These are phyloP conservation scores for Sporothrix luriei DNA, from an alignment of 2,329 filamentous ascomycete genomes.

Conservation along the genomic window DNA sequence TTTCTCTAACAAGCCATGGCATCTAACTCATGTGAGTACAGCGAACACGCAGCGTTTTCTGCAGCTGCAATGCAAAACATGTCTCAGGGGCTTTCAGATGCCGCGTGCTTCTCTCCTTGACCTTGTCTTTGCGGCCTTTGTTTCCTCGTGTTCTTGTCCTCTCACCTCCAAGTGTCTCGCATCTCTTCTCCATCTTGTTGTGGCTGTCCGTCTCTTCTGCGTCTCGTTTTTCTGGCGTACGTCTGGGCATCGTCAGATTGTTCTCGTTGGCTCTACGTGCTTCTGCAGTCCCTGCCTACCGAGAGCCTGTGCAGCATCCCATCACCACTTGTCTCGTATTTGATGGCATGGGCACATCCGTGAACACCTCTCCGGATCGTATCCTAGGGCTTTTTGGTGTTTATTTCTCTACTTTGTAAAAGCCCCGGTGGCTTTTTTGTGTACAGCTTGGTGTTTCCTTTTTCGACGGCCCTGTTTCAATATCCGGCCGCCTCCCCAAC, in stretches of 20 bases:
- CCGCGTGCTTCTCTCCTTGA: background rate
- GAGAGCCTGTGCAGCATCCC: background rate
- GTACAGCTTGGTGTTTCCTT: conserved; percentile 26
- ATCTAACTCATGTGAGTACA: conserved; percentile 11
- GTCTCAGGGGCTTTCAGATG: conserved; percentile 26
- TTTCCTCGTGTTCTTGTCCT: background rate
- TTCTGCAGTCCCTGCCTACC: background rate
- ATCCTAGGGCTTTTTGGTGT: background rate
- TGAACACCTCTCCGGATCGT: background rate
- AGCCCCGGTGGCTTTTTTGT: conserved; percentile 29
- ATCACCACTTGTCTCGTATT: background rate
- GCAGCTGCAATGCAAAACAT: conserved; percentile 25
- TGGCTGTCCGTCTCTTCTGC: background rate
- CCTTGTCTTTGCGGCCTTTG: background rate
- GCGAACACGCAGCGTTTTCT: background rate
- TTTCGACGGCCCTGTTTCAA: background rate
- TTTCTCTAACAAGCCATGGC: conserved; percentile 25
- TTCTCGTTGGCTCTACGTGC: background rate
- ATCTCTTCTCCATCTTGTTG: background rate
- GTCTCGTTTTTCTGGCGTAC: background rate
- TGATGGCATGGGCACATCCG: background rate
- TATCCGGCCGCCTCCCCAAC: conserved; percentile 19
- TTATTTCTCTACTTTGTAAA: conserved; percentile 11
- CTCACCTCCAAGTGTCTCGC: background rate
- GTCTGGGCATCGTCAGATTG: background rate